Percentiles rank a stretch among this genome's conserved stretches.
Conservation (phyloP, 371 early-diverging fungal species). For the Funneliformis caledonium region DNA sequence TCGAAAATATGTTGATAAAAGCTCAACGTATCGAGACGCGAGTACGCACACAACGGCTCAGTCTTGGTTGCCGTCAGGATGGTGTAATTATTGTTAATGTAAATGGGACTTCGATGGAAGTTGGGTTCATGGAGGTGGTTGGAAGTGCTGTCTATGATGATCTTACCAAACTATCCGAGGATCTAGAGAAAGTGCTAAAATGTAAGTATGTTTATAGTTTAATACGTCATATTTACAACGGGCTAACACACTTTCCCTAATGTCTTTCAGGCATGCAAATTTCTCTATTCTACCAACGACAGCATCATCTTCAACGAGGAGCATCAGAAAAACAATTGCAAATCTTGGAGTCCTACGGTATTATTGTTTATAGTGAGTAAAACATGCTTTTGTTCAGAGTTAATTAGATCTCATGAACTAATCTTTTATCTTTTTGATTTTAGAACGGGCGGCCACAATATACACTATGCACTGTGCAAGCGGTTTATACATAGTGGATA, state of each 20-base stretch:
- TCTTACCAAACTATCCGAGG: neutral
- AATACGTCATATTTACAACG: no score
- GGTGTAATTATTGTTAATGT: neutral
- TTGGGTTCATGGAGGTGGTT: constrained; percentile 21
- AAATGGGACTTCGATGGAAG: neutral
- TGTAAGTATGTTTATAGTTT: neutral
- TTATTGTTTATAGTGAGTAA: constrained; percentile 26
- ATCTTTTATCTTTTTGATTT: neutral
- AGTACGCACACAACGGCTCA: neutral
- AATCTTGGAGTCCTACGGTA: neutral
- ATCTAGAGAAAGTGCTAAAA: neutral
- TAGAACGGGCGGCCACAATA: constrained; percentile 12
- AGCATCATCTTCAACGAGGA: constrained; percentile 30
- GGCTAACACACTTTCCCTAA: no score
- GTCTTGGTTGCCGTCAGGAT: neutral
- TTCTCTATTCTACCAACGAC: constrained; percentile 27
- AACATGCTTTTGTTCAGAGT: neutral
- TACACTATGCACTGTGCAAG: constrained; percentile 19
- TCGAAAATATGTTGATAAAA: constrained; percentile 29
- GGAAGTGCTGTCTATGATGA: constrained; percentile 10
- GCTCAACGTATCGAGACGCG: neutral
- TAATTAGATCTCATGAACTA: neutral
- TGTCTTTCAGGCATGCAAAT: constrained; percentile 6
- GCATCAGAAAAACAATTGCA: constrained; percentile 15
- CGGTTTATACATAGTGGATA: constrained; percentile 24